These are phyloP conservation scores for Cystofilobasidium bisporidii DNA, from an alignment of 768 basidiomycete genomes.

Conservation along the genomic window DNA sequence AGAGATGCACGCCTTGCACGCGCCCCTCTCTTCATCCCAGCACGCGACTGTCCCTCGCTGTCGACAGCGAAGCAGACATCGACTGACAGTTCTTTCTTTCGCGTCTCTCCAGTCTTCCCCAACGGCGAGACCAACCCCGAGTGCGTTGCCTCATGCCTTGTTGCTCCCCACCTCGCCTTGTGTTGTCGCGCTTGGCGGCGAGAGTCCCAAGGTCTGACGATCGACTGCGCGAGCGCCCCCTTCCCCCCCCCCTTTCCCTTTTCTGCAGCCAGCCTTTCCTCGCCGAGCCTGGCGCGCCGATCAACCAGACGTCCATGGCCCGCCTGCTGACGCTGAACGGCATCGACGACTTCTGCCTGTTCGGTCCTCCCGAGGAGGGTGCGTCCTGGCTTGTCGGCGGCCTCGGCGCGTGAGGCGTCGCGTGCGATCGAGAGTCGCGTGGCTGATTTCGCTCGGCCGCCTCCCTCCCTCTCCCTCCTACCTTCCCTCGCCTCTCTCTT, in stretches of 20 bases:
- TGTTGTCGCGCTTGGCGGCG: not conserved
- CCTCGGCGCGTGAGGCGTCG: not conserved
- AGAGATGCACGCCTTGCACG: not conserved
- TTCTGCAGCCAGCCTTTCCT: slow-evolving; percentile 13
- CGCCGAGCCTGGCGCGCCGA: slow-evolving; percentile 33
- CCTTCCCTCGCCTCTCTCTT: not conserved
- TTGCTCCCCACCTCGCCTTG: not conserved
- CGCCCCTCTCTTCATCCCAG: too few species aligned
- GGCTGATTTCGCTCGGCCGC: not conserved
- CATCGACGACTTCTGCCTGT: slow-evolving; percentile 32
- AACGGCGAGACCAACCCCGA: slow-evolving; percentile 23
- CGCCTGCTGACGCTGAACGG: slow-evolving; percentile 39
- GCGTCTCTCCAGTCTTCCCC: not conserved
- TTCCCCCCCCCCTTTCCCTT: not conserved
- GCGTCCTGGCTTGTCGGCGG: not conserved
- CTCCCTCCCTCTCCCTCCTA: too few species aligned
- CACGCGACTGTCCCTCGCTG: too few species aligned
- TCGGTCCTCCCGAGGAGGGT: slow-evolving; percentile 23
- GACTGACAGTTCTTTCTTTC: not conserved
- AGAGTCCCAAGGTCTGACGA: not conserved
- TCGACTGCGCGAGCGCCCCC: not conserved
- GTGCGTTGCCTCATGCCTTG: not conserved
- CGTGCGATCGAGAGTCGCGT: not conserved
- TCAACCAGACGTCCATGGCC: slow-evolving; percentile 39
- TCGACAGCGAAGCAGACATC: too few species aligned